Percentiles rank a stretch among this genome's conserved stretches.
These are phyloP conservation scores for Colletotrichum magnum DNA, from an alignment of 2,329 filamentous ascomycete genomes.

Conservation along the genomic window DNA sequence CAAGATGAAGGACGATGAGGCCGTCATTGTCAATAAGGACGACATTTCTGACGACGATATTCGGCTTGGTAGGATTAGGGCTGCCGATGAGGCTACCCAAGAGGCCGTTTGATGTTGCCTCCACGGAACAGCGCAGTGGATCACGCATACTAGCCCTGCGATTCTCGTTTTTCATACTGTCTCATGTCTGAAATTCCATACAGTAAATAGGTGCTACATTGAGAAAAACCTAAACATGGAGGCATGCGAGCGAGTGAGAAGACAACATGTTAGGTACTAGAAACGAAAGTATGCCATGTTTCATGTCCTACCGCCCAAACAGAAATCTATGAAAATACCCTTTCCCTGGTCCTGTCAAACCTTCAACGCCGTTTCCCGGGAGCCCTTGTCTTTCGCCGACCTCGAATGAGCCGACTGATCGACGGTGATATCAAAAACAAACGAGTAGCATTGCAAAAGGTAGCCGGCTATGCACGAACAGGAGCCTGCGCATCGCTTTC, in stretches of 20 bases:
- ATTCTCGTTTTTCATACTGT: not conserved
- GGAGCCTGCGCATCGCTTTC: constrained; percentile 61
- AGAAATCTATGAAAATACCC: constrained; percentile 23
- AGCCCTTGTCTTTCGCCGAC: not conserved
- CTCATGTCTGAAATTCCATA: no score
- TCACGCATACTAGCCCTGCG: no score
- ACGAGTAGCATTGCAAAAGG: constrained; percentile 6
- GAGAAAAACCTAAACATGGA: no score
- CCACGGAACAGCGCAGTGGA: no score
- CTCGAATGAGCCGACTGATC: constrained; percentile 5
- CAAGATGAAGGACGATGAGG: constrained; percentile 43
- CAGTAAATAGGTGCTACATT: no score
- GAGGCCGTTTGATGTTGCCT: not conserved
- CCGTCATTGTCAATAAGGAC: constrained; percentile 43
- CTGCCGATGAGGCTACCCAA: constrained; percentile 27
- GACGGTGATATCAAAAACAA: constrained; percentile 10
- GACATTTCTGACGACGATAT: constrained; percentile 42
- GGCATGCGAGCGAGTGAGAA: not conserved
- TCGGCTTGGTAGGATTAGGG: constrained; percentile 30
- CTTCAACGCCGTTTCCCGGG: constrained; percentile 29
- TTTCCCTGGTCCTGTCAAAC: constrained; percentile 35
- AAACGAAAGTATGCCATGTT: constrained; percentile 3
- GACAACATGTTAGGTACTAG: not conserved
- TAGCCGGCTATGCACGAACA: constrained; percentile 47
- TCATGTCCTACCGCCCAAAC: constrained; percentile 18